Conservation (phyloP, 768 basidiomycete genomes). For the Infundibulicybe gibba region DNA sequence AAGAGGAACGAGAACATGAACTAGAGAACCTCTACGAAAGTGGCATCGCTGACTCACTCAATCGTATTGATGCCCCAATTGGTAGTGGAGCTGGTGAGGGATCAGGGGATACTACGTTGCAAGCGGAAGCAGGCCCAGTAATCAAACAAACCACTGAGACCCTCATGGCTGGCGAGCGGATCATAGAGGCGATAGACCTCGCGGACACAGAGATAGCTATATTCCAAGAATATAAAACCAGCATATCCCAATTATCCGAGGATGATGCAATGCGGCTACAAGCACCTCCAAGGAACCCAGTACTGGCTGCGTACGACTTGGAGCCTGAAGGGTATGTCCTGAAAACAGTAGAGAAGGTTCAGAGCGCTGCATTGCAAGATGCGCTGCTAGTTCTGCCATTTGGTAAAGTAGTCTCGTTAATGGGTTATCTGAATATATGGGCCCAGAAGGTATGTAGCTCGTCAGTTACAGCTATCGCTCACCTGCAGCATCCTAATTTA, state of each 20-base stretch:
- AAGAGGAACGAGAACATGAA: constrained; percentile 97
- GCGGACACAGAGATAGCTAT: constrained; percentile 76
- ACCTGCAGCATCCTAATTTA: constrained; percentile 1
- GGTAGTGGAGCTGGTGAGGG: constrained; percentile 48
- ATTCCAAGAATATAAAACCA: constrained; percentile 66
- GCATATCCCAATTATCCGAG: constrained; percentile 51
- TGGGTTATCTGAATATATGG: constrained; percentile 90
- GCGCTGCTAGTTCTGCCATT: constrained; percentile 93
- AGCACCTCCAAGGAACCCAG: constrained; percentile 73
- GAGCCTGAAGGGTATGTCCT: constrained; percentile 89
- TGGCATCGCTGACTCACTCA: constrained; percentile 69
- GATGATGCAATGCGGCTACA: constrained; percentile 62
- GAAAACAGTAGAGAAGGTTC: constrained; percentile 73
- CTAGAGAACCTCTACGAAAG: constrained; percentile 85
- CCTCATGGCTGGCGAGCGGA: constrained; percentile 95
- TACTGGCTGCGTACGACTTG: constrained; percentile 76
- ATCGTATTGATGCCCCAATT: constrained; percentile 55
- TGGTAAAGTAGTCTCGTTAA: constrained; percentile 79
- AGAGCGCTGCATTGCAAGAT: constrained; percentile 81
- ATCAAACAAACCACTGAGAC: constrained; percentile 93
- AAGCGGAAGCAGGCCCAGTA: constrained; percentile 72
- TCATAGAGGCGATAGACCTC: constrained; percentile 93
- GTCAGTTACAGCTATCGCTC: constrained; percentile 1
- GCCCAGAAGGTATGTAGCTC: constrained; percentile 62
- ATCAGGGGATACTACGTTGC: constrained; percentile 31